Evolutionary conservation across 106 monocot genomes (phyloP).

Genomic region (Acorus calamus): DNA sequence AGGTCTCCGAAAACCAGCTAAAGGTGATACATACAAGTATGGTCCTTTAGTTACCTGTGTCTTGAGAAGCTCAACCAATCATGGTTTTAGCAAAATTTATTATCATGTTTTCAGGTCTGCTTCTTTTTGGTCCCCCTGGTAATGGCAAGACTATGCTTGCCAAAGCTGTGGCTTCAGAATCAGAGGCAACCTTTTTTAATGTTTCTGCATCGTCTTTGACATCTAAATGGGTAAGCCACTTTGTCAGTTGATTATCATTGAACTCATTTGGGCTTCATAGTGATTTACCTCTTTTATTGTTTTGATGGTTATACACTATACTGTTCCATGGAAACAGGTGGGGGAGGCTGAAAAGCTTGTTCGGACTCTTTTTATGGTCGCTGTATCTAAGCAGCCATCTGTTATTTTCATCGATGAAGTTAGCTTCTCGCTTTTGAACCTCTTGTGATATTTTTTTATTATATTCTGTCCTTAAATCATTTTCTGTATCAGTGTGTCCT

Average conservation of each 20-base stretch:
- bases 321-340: conserved; percentile 42
- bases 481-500: not conserved
- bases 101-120: conserved; percentile 50
- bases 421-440: not conserved
- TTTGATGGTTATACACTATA: not conserved
- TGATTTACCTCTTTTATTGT: too few relatives aligned
- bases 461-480: not conserved
- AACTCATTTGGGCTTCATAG: too few relatives aligned
- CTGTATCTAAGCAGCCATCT: conserved; percentile 79
- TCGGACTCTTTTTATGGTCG: conserved; percentile 88
- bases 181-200: conserved; percentile 96
- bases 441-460: not conserved
- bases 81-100: not conserved
- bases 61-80: not conserved
- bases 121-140: conserved; percentile 97
- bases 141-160: conserved; percentile 99
- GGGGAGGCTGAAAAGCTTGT: conserved; percentile 99
- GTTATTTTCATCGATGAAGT: conserved; percentile 99
- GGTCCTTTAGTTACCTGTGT: not conserved
- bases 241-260: too few relatives aligned
- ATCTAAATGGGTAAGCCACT: conserved; percentile 86
- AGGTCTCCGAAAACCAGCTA: conserved; percentile 85
- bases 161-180: conserved; percentile 99
- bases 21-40: conserved; percentile 41
- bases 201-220: conserved; percentile 93